Evolutionary conservation across 208 protist genomes (phyloP).

Genomic region (Wallacemonas sp.): DNA sequence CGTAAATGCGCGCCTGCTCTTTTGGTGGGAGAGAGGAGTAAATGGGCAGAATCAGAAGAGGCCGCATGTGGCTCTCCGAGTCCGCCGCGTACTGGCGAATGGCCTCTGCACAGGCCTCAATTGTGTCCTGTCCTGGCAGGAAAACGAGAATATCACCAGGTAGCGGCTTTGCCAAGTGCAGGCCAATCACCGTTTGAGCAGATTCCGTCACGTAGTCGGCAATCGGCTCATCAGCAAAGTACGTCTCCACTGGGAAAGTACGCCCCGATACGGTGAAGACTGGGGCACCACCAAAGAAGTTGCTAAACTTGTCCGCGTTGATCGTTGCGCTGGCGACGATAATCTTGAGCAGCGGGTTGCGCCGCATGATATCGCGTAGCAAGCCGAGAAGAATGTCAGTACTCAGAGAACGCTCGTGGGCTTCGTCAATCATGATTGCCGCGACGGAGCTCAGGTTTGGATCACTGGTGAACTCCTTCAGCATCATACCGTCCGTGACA

Average conservation of each 20-base stretch:
- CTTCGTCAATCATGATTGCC: constrained; percentile 99
- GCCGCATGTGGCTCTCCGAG: constrained; percentile 59
- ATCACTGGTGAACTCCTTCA: constrained; percentile 96
- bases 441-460: constrained; percentile 93
- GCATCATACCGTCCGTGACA: constrained; percentile 99
- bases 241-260: constrained; percentile 97
- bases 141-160: constrained; percentile 99
- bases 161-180: constrained; percentile 88
- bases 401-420: constrained; percentile 96
- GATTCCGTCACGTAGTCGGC: constrained; percentile 98
- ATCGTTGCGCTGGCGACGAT: constrained; percentile 99
- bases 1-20: constrained; percentile 98
- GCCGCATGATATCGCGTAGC: constrained; percentile 78
- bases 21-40: constrained; percentile 98
- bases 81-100: constrained; percentile 58
- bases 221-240: constrained; percentile 91
- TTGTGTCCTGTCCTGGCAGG: constrained; percentile 99
- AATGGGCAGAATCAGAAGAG: constrained; percentile 96
- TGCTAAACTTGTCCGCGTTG: constrained; percentile 97
- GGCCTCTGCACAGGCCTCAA: constrained; percentile 86
- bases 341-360: constrained; percentile 93
- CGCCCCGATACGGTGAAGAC: constrained; percentile 96
- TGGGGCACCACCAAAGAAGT: constrained; percentile 96
- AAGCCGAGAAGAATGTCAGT: constrained; percentile 92
- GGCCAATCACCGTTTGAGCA: constrained; percentile 92